Percentiles rank a stretch among this genome's conserved stretches.
Conservation (phyloP, 768 basidiomycete species). For the Macrolepiota albuminosa region DNA sequence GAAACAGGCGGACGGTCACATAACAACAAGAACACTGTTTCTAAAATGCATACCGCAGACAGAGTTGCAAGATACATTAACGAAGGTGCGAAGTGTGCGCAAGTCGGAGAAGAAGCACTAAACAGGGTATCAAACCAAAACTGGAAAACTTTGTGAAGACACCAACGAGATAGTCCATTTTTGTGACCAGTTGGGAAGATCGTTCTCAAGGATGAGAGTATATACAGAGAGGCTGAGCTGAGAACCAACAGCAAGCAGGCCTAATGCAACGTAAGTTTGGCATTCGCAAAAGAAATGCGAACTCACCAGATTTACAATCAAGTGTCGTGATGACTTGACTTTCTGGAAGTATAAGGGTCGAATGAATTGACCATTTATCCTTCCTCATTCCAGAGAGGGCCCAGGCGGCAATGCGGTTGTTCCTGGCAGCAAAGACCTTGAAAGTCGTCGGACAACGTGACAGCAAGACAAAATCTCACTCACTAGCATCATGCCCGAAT, state of each 20-base stretch:
- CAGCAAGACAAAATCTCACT: slow-evolving; percentile 1
- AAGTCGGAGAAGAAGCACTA: slow-evolving; percentile 46
- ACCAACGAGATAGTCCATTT: slow-evolving; percentile 70
- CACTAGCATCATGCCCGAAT: slow-evolving; percentile 79
- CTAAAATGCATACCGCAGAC: slow-evolving; percentile 41
- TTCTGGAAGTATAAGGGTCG: slow-evolving; percentile 64
- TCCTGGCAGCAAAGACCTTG: slow-evolving; percentile 72
- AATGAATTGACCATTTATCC: slow-evolving; percentile 75
- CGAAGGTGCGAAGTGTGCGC: slow-evolving; percentile 69
- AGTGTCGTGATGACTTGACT: slow-evolving; percentile 52
- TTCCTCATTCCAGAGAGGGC: slow-evolving; percentile 61
- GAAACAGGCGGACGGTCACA: not conserved
- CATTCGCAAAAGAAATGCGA: not conserved
- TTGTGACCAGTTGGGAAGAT: slow-evolving; percentile 76
- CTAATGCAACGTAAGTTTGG: slow-evolving; percentile 37
- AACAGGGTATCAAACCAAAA: slow-evolving; percentile 1
- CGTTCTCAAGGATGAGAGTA: slow-evolving; percentile 74
- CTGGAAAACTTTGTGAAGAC: not conserved
- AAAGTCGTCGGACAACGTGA: slow-evolving; percentile 13
- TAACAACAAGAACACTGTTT: not conserved
- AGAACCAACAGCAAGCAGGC: slow-evolving; percentile 70
- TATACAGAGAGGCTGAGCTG: slow-evolving; percentile 61
- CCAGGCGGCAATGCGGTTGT: slow-evolving; percentile 71
- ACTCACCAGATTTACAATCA: slow-evolving; percentile 69
- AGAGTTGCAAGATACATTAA: slow-evolving; percentile 68